phyloP scores from a whole-genome alignment of 1,139 yeast genomes.

The Spathaspora sp. region DNA sequence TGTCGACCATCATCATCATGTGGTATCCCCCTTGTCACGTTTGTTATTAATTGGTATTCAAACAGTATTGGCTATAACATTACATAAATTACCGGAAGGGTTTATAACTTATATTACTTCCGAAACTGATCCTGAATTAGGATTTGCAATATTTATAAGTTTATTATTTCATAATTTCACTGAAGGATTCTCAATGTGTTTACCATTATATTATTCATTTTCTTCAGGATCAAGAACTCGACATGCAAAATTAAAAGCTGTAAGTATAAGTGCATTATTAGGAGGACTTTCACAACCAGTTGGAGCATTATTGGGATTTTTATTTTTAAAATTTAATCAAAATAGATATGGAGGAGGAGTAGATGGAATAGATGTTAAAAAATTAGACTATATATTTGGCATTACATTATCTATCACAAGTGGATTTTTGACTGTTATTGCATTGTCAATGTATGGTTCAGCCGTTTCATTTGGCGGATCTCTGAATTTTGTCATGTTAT shows the following conservation, averaged over 20 bases:
- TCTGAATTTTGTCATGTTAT: slow-evolving; percentile 49
- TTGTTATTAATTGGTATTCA: slow-evolving; percentile 84
- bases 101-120: slow-evolving; percentile 82
- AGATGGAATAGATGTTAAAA: slow-evolving; percentile 29
- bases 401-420: slow-evolving; percentile 69
- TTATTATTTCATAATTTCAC: slow-evolving; percentile 85
- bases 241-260: slow-evolving; percentile 57
- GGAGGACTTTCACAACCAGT: slow-evolving; percentile 89
- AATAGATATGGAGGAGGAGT: slow-evolving; percentile 33
- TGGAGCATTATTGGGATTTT: slow-evolving; percentile 77
- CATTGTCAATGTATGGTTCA: slow-evolving; percentile 82
- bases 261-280: slow-evolving; percentile 60
- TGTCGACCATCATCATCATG: slow-evolving; percentile 72
- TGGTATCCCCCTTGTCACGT: slow-evolving; percentile 74
- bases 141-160: slow-evolving; percentile 78
- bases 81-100: slow-evolving; percentile 95
- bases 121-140: slow-evolving; percentile 69
- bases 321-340: slow-evolving; percentile 46
- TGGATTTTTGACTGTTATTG: slow-evolving; percentile 80
- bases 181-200: slow-evolving; percentile 95
- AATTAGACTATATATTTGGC: slow-evolving; percentile 55
- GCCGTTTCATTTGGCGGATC: slow-evolving; percentile 71
- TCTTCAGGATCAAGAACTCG: slow-evolving; percentile 17
- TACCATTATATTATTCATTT: slow-evolving; percentile 79
- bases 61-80: slow-evolving; percentile 81